Evolutionary conservation across 208 protist genomes (phyloP), one percentile per base, ranked within the genome.

Genomic region (Trypanosoma avium): DNA sequence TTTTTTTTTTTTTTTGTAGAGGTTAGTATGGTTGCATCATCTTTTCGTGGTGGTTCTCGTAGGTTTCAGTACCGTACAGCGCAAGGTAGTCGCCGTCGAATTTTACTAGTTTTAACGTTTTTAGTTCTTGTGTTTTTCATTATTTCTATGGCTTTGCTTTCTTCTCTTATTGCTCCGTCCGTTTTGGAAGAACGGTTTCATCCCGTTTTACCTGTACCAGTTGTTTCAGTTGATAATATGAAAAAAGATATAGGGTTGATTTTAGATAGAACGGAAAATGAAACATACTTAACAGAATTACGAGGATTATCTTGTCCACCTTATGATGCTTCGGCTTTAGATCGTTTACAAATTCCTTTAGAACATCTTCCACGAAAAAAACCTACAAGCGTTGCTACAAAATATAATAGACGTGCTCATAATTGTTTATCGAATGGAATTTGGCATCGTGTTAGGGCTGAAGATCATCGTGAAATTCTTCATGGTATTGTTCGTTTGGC

Each of bases 381-480:
- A 33, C 4, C 27, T 19, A 73, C 33, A 2, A 67, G 35, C 46
- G 56, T 69, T 24, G 65, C 66, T 2, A 21, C 56, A 29, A 77
- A 74, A 17, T 74, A 74, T 32, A 59, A 77, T 29, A 46, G 57
- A 29, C 46, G 66, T 12, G 56, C 43, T 30, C 42, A 33, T n/a
- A 69, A 73, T 53, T 77, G 71, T 33, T 4, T 50, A 12, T 46
- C 33, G 19, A 58, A 77, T 48, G 66, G 66, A 47, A 9, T 77
- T 15, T 77, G 65, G 66, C 48, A 67, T 21, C 27, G 56, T 40
- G 71, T 77, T 22, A 9, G 40, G 15, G 59, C 30, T 12, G 66
- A 69, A 24, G 65, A 77, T 55, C 65, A 69, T 61, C 45, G 57
- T 19, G 42, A 68, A 15, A 74, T 77, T 17, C 29, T 77, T 35